A percentile compares a stretch with the other conserved stretches of the same genome.
Conservation (phyloP, 2,329 filamentous ascomycete genomes). For the Ascochyta koolunga region DNA sequence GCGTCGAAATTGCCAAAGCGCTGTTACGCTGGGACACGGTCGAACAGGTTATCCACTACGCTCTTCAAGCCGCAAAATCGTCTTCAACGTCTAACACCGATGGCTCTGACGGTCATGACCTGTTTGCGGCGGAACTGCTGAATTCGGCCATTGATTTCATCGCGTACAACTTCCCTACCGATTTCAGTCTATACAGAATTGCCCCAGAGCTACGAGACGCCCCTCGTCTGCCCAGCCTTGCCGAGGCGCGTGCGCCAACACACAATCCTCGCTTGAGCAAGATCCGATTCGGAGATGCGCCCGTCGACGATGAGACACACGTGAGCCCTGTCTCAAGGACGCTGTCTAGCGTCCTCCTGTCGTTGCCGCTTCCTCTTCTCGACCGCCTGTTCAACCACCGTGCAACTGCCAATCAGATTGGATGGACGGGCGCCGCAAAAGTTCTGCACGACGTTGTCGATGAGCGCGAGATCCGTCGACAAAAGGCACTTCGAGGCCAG, state of each 20-base stretch:
- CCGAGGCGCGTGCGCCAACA: conserved; percentile 44
- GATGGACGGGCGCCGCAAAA: conserved; percentile 46
- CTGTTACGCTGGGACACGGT: conserved; percentile 68
- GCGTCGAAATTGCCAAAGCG: conserved; percentile 64
- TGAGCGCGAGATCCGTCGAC: conserved; percentile 52
- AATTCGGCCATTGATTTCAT: conserved; percentile 64
- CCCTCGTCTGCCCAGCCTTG: conserved; percentile 53
- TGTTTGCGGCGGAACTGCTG: conserved; percentile 62
- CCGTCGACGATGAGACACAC: conserved; percentile 51
- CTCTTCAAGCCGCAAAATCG: conserved; percentile 54
- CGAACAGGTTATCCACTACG: conserved; percentile 66
- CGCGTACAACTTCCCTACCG: conserved; percentile 63
- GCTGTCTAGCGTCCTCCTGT: conserved; percentile 71
- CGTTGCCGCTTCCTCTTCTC: conserved; percentile 71
- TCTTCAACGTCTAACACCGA: conserved; percentile 16
- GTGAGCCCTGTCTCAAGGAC: conserved; percentile 52
- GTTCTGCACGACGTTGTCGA: conserved; percentile 51
- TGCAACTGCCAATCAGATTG: conserved; percentile 56
- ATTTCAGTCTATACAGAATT: conserved; percentile 64
- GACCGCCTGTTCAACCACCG: conserved; percentile 69
- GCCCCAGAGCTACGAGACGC: conserved; percentile 55
- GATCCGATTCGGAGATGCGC: conserved; percentile 75
- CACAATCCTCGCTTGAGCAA: conserved; percentile 63
- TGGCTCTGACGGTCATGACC: conserved; percentile 55
- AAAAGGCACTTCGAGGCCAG: conserved; percentile 35